Conservation (phyloP, 495 filamentous ascomycete species). For the Cercophora newfieldiana region DNA sequence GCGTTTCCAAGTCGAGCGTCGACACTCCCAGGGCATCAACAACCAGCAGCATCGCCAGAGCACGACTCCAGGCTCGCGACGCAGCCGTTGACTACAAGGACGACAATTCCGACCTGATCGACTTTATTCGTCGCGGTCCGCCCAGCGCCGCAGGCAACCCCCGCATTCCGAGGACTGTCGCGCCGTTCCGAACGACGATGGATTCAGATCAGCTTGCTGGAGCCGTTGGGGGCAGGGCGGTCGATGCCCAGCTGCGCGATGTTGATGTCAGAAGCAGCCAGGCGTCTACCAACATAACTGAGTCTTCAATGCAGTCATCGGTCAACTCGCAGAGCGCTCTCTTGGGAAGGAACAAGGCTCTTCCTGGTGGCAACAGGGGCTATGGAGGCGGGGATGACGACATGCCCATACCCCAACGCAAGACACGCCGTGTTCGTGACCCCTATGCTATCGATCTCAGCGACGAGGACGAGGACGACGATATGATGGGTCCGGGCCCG, state of each 20-base stretch:
- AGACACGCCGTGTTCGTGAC: conserved; percentile 75
- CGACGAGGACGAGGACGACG: conserved; percentile 68
- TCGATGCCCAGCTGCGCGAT: conserved; percentile 50
- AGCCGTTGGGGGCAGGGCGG: conserved; percentile 50
- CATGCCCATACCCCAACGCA: conserved; percentile 61
- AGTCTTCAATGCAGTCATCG: conserved; percentile 44
- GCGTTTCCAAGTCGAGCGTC: conserved; percentile 30
- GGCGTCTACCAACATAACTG: conserved; percentile 46
- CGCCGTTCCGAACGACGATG: conserved; percentile 80
- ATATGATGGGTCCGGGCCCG: conserved; percentile 44
- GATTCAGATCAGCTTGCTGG: conserved; percentile 75
- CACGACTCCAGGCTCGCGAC: conserved; percentile 68
- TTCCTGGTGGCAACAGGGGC: conserved; percentile 17
- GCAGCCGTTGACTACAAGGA: conserved; percentile 61
- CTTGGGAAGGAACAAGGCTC: conserved; percentile 36
- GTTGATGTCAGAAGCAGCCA: conserved; percentile 45
- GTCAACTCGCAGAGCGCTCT: conserved; percentile 55
- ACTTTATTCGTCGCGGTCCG: conserved; percentile 88
- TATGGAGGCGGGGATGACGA: conserved; percentile 42
- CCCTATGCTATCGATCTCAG: conserved; percentile 89
- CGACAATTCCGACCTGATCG: conserved; percentile 81
- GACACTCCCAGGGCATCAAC: conserved; percentile 31
- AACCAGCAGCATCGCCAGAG: conserved; percentile 37
- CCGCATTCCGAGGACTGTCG: conserved; percentile 78
- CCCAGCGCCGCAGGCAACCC: conserved; percentile 53